Percentiles rank a stretch among this genome's conserved stretches.
Conservation (phyloP, 1,284 basidiomycete species). For the Irpex lacteus region DNA sequence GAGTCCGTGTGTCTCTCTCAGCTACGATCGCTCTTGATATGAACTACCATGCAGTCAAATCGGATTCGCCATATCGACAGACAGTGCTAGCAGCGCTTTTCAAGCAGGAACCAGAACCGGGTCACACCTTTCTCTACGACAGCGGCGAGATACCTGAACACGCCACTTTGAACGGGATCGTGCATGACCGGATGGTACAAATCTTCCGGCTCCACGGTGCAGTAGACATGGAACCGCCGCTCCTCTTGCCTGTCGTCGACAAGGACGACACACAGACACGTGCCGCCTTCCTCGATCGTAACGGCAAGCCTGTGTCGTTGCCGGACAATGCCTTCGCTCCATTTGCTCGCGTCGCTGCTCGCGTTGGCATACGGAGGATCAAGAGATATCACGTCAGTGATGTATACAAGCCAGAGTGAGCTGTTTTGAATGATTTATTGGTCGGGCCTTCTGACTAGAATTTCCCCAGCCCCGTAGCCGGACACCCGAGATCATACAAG, state of each 20-base stretch:
- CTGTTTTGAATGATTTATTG: slow-evolving; percentile 11
- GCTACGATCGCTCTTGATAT: no score
- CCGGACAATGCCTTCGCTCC: slow-evolving; percentile 78
- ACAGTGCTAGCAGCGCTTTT: slow-evolving; percentile 71
- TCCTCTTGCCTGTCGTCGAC: slow-evolving; percentile 74
- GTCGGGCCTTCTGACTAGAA: neutral
- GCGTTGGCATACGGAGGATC: slow-evolving; percentile 73
- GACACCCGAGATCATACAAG: slow-evolving; percentile 69
- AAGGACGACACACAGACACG: slow-evolving; percentile 60
- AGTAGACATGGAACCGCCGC: slow-evolving; percentile 79
- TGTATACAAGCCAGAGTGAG: slow-evolving; percentile 65
- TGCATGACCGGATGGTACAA: slow-evolving; percentile 71
- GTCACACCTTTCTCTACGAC: slow-evolving; percentile 81
- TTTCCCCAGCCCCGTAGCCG: slow-evolving; percentile 50
- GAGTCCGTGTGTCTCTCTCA: neutral
- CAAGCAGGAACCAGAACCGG: slow-evolving; percentile 62
- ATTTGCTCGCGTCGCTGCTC: slow-evolving; percentile 84
- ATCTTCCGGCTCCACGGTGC: slow-evolving; percentile 91
- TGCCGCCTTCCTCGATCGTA: slow-evolving; percentile 77
- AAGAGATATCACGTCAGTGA: slow-evolving; percentile 88
- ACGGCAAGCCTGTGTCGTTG: slow-evolving; percentile 79
- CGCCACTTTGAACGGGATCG: slow-evolving; percentile 71
- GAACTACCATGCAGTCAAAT: slow-evolving; percentile 47
- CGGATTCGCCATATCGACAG: slow-evolving; percentile 72
- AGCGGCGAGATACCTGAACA: slow-evolving; percentile 72